Conservation (phyloP, 2,329 filamentous ascomycete genomes). For the Chaetomium olivaceum region DNA sequence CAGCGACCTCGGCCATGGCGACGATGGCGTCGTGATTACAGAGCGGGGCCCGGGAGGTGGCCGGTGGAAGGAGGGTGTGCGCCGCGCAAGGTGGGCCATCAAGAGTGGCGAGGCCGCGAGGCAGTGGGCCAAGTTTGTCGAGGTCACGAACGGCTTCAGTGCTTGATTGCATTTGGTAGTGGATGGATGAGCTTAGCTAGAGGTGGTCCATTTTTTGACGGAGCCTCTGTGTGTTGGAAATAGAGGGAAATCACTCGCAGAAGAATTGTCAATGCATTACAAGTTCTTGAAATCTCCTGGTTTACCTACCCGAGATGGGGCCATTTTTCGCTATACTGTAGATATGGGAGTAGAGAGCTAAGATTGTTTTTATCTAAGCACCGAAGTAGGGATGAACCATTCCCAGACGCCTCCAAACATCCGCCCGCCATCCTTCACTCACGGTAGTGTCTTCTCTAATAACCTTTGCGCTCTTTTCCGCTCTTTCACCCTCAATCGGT, state of each 20-base stretch:
- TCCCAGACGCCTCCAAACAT: not conserved
- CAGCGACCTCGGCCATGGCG: conserved; percentile 75
- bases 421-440: not conserved
- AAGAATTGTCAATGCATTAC: not conserved
- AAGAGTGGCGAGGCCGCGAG: conserved; percentile 82
- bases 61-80: conserved; percentile 92
- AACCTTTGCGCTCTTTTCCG: not conserved
- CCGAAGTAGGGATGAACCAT: not conserved
- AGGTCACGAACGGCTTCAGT: conserved; percentile 65
- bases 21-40: conserved; percentile 76
- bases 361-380: not conserved
- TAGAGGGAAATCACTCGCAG: not conserved
- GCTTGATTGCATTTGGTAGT: conserved; percentile 19
- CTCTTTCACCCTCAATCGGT: too few species aligned
- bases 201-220: not conserved
- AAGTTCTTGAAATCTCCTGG: not conserved
- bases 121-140: conserved; percentile 81
- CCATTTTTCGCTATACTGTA: not conserved
- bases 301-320: not conserved
- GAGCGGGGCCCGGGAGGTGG: conserved; percentile 83
- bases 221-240: not conserved
- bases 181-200: not conserved
- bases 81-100: conserved; percentile 84
- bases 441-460: not conserved
- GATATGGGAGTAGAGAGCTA: not conserved